Percentiles rank a stretch among this genome's conserved stretches.
These are phyloP conservation scores for Cladosporium sp. DNA, from an alignment of 2,329 filamentous ascomycete genomes.

Conservation along the genomic window DNA sequence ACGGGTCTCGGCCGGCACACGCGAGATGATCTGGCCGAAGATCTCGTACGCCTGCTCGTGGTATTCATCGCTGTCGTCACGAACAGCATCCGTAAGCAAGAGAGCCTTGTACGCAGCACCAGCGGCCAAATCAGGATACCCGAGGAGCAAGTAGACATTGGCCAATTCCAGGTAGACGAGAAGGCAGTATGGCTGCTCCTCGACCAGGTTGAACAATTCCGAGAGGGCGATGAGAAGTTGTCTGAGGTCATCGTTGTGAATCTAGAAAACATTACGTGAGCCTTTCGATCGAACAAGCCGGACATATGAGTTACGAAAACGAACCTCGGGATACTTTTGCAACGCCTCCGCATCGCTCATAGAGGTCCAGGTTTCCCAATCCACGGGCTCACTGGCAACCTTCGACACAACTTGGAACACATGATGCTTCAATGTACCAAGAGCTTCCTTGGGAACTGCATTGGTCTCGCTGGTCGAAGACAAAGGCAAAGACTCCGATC, in stretches of 20 bases:
- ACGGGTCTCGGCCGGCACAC: conserved; percentile 2
- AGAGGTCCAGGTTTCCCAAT: conserved; percentile 8
- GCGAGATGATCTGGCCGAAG: conserved; percentile 6
- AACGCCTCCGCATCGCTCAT: conserved; percentile 3
- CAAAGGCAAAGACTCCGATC: neutral
- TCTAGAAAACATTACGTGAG: neutral
- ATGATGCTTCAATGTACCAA: conserved; percentile 7
- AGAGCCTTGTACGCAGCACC: conserved; percentile 88
- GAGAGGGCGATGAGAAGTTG: conserved; percentile 6
- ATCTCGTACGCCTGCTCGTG: conserved; percentile 60
- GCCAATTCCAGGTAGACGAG: conserved; percentile 54
- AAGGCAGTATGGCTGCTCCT: conserved; percentile 16
- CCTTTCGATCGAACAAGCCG: neutral
- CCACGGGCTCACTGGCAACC: conserved; percentile 7
- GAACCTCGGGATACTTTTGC: conserved; percentile 6
- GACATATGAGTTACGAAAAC: neutral
- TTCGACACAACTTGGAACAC: conserved; percentile 9
- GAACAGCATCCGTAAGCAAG: conserved; percentile 76
- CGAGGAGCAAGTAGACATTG: conserved; percentile 65
- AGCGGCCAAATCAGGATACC: conserved; percentile 83
- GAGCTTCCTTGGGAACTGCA: neutral
- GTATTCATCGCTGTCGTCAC: conserved; percentile 77
- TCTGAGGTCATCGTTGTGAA: conserved; percentile 4
- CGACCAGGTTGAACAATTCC: conserved; percentile 5
- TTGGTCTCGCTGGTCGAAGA: neutral